These are phyloP conservation scores for Mayamaea pseudoterrestris DNA, from an alignment of 108 stramenopile species.

Conservation along the genomic window DNA sequence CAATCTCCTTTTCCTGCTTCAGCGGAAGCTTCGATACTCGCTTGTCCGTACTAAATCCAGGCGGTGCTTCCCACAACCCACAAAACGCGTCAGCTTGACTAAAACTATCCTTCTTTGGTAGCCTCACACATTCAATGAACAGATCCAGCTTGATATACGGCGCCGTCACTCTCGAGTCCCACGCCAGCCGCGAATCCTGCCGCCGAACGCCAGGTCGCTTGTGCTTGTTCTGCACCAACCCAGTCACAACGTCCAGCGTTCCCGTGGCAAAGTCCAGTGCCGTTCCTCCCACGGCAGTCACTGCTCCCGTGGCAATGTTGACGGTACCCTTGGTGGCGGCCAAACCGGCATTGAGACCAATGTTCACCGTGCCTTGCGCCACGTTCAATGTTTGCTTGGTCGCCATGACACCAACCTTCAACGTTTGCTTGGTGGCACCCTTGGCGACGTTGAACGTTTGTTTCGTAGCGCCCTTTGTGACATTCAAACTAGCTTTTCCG, in stretches of 20 bases:
- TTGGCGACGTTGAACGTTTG: background rate
- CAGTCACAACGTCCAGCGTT: background rate
- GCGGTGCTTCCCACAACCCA: slow-evolving; percentile 11
- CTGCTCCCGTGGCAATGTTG: background rate
- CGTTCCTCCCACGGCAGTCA: background rate
- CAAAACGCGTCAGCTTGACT: slow-evolving; percentile 48
- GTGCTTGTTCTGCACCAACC: background rate
- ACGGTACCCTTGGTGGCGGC: too few relatives aligned
- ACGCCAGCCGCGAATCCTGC: slow-evolving; percentile 17
- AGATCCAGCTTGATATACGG: slow-evolving; percentile 33
- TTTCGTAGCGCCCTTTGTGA: too few relatives aligned
- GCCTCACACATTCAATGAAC: slow-evolving; percentile 22
- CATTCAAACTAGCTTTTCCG: too few relatives aligned
- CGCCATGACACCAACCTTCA: background rate
- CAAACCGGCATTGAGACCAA: too few relatives aligned
- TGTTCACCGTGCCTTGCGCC: too few relatives aligned
- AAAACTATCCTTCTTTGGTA: slow-evolving; percentile 36
- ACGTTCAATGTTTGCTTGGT: background rate
- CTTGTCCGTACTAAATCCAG: background rate
- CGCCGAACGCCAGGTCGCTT: background rate
- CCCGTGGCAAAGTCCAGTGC: background rate
- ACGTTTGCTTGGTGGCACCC: background rate
- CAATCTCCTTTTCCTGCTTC: slow-evolving; percentile 32
- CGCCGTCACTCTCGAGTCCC: slow-evolving; percentile 29
- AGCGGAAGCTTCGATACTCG: slow-evolving; percentile 12